Evolutionary conservation across 176 grass and related monocot genomes (phyloP).

Genomic region (Musa acuminata): DNA sequence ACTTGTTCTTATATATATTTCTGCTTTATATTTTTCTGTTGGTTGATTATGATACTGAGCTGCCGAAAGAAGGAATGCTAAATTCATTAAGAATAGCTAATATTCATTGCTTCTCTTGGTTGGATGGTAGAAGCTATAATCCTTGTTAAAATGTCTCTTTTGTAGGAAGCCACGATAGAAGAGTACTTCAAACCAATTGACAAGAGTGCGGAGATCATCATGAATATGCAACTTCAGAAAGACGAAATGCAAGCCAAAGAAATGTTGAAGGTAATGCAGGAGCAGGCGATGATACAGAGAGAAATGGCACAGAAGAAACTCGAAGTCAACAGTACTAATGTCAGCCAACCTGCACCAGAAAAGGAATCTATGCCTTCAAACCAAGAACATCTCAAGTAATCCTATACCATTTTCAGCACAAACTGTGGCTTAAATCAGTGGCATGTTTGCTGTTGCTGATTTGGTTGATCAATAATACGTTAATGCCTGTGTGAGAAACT

Average conservation of each 20-base stretch:
- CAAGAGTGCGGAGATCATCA: slow-evolving; percentile 55
- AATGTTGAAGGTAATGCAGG: slow-evolving; percentile 54
- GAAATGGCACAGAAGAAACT: slow-evolving; percentile 38
- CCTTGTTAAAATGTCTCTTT: slow-evolving; percentile 7
- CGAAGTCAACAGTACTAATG: slow-evolving; percentile 17
- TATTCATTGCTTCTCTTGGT: slow-evolving; percentile 10
- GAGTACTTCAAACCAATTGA: slow-evolving; percentile 87
- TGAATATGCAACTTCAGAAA: slow-evolving; percentile 81
- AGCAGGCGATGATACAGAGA: slow-evolving; percentile 54
- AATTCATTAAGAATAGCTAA: background rate
- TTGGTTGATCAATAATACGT: slow-evolving; percentile 2
- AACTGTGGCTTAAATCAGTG: background rate
- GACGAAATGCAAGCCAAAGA: slow-evolving; percentile 63
- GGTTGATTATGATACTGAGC: too few relatives aligned
- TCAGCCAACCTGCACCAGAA: slow-evolving; percentile 16
- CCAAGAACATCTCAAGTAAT: slow-evolving; percentile 26
- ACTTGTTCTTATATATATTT: too few relatives aligned
- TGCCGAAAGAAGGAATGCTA: too few relatives aligned
- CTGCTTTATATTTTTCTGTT: too few relatives aligned
- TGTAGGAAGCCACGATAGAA: slow-evolving; percentile 76
- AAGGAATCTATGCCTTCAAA: slow-evolving; percentile 15
- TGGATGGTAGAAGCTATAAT: background rate
- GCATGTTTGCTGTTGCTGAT: background rate
- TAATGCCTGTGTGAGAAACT: background rate
- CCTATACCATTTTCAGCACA: background rate